Evolutionary conservation across 2,329 filamentous ascomycete species (phyloP), one percentile per base, ranked within the genome.

Genomic region (Stachybotrys echinatus): DNA sequence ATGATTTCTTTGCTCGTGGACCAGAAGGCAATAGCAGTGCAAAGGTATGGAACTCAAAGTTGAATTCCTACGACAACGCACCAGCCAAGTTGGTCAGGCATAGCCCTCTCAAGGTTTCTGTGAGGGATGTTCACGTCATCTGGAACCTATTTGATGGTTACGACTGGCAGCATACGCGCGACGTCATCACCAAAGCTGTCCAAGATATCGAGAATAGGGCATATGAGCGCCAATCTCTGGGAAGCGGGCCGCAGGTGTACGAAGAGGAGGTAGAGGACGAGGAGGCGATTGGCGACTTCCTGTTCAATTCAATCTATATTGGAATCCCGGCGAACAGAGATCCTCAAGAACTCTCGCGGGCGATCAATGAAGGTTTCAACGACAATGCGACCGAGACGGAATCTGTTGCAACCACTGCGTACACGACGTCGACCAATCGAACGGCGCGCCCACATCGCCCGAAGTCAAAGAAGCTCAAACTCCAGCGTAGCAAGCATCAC

Each of bases 251-350:
- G 52, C 74, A 79, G 48, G 72, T 78, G 8, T 75, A 79, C 48
- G 87, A 85, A 48, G 85, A 84, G 34, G 84, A 92, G 21, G 80
- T 87, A 20, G 88, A 95, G 45, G 87, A 92, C 42, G 88, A 92
- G 66, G 89, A 84, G 12, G 88, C 88, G 6, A 95, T 97, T 67
- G 91, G 90, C 6, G 95, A 99, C 65, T 95, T 95, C 58, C 76
- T 99, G 17, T 99, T 99, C 77, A 97, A 99, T 65, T 99, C 94
- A 0, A 96, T 99, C 49, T 99, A 96, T 72, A 96, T 99, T 59
- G 91, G 89, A 14, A 88, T 99, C 18, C 88, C 92, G 0, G 80
- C 88, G 12, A 94, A 92, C 58, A 83, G 87, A 51, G 92, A 97
- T 58, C 90, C 91, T 5, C 82, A 82, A 48, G 89, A 95, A 23